These are phyloP conservation scores for Lepiota venenata DNA, from an alignment of 768 basidiomycete species.

Conservation along the genomic window DNA sequence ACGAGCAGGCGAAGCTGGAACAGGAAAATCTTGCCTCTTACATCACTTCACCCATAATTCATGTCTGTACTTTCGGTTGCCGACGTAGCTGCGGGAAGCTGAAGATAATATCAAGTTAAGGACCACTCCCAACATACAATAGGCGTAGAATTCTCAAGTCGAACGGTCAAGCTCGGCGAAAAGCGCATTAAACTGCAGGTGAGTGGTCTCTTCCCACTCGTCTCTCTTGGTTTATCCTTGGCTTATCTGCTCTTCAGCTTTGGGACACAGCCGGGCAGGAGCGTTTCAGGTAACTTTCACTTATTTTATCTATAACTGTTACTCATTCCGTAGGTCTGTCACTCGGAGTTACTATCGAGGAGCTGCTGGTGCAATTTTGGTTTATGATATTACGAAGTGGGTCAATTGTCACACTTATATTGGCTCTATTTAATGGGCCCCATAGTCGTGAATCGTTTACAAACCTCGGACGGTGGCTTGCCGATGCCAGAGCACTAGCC, in stretches of 20 bases:
- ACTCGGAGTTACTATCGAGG: slow-evolving; percentile 96
- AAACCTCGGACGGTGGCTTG: slow-evolving; percentile 85
- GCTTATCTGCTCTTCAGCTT: slow-evolving; percentile 43
- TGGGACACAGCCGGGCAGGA: slow-evolving; percentile 99
- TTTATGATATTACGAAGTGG: slow-evolving; percentile 91
- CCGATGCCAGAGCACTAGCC: slow-evolving; percentile 89
- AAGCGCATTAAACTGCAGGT: slow-evolving; percentile 96
- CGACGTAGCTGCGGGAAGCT: slow-evolving; percentile 12
- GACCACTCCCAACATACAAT: slow-evolving; percentile 97
- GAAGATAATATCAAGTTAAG: slow-evolving; percentile 62
- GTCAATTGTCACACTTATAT: slow-evolving; percentile 16
- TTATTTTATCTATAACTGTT: neutral
- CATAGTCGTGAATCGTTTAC: slow-evolving; percentile 82
- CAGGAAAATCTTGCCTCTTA: slow-evolving; percentile 95
- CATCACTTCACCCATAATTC: slow-evolving; percentile 96
- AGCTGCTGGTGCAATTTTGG: slow-evolving; percentile 87
- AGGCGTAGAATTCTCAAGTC: slow-evolving; percentile 96
- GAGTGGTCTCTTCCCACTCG: slow-evolving; percentile 18
- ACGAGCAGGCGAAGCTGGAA: slow-evolving; percentile 84
- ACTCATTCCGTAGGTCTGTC: slow-evolving; percentile 57
- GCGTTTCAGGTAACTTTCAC: slow-evolving; percentile 66
- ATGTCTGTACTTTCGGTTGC: slow-evolving; percentile 55
- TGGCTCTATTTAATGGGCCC: slow-evolving; percentile 15
- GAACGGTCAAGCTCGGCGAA: slow-evolving; percentile 90
- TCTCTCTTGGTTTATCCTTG: slow-evolving; percentile 13